Evolutionary conservation across 2,329 filamentous ascomycete species (phyloP).

Genomic region (Exserohilum turcica): DNA sequence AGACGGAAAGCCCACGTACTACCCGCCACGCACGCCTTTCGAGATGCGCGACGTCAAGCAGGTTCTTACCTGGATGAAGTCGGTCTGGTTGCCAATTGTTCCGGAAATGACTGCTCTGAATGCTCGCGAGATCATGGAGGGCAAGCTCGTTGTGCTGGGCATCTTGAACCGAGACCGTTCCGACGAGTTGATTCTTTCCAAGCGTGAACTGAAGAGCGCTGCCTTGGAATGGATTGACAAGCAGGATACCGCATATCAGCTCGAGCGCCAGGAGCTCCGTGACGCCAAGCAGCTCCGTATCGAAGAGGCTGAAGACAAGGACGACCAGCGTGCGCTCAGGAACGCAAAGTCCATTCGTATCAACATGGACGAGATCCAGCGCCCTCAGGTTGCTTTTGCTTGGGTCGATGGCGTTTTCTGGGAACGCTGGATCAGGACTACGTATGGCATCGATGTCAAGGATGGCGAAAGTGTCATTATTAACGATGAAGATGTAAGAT

Average conservation of each 20-base stretch:
- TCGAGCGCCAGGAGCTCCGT: conserved; percentile 89
- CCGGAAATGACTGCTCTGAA: conserved; percentile 92
- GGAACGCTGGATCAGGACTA: conserved; percentile 96
- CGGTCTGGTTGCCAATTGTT: conserved; percentile 93
- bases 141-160: conserved; percentile 91
- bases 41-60: conserved; percentile 88
- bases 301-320: conserved; percentile 92
- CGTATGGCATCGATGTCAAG: conserved; percentile 84
- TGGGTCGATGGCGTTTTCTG: conserved; percentile 98
- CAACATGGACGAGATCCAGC: conserved; percentile 84
- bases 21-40: conserved; percentile 80
- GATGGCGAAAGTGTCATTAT: conserved; percentile 93
- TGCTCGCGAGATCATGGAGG: conserved; percentile 91
- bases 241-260: conserved; percentile 86
- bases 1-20: conserved; percentile 89
- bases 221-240: conserved; percentile 98
- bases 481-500: conserved; percentile 92
- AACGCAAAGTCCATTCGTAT: conserved; percentile 90
- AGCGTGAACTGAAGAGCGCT: conserved; percentile 91
- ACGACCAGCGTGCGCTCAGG: conserved; percentile 83
- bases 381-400: conserved; percentile 89
- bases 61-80: conserved; percentile 91
- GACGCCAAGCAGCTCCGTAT: conserved; percentile 95
- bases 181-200: conserved; percentile 77
- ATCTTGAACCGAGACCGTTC: conserved; percentile 80